Base-by-base conservation (phyloP, 768 basidiomycete genomes). In the Goffeauzyma gilvescens region DNA sequence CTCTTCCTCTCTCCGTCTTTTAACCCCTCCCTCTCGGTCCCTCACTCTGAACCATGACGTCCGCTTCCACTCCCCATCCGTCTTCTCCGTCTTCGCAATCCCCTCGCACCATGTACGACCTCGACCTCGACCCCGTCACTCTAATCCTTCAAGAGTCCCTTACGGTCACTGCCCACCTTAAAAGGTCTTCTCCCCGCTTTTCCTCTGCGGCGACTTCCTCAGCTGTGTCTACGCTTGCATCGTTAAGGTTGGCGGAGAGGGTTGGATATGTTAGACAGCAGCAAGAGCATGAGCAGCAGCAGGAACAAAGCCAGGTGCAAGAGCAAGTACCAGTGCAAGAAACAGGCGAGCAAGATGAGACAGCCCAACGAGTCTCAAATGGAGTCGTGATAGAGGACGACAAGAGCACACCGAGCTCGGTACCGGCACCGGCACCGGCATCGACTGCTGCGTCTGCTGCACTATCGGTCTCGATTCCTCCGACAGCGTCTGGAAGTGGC, bases 61-160 rank as follows among this genome's bases (percentile, higher is more conserved):
- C n/a, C n/a, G n/a, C n/a, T n/a, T n/a, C n/a, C n/a, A n/a, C n/a
- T n/a, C n/a, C n/a, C n/a, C n/a, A n/a, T 24, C 14, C 31, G 28
- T 49, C 27, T 12, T 13, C 22, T 15, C 18, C 32, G 17, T 15
- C 18, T 10, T 39, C 41, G 23, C 42, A 41, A 41, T 21, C 32
- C 22, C 35, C 28, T 10, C 18, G 32, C 15, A 49, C 13, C 44
- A 50, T 51, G 49, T 24, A 49, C 26, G 41, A 46, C 21, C 53
- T 49, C 36, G 53, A 55, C 50, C 51, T 55, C 20, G 50, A 52
- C 14, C 52, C 56, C 3, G 39, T 54, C 28, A 59, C 61, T 42
- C 55, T 93, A 32, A 63, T 96, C 25, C 75, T 81, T 48, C 79
- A 86, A 32, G 87, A 96, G 69, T 81, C 95, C 48, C 72, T 87